Conservation (phyloP, 2,329 filamentous ascomycete genomes). For the Ceratocystis colombiana region DNA sequence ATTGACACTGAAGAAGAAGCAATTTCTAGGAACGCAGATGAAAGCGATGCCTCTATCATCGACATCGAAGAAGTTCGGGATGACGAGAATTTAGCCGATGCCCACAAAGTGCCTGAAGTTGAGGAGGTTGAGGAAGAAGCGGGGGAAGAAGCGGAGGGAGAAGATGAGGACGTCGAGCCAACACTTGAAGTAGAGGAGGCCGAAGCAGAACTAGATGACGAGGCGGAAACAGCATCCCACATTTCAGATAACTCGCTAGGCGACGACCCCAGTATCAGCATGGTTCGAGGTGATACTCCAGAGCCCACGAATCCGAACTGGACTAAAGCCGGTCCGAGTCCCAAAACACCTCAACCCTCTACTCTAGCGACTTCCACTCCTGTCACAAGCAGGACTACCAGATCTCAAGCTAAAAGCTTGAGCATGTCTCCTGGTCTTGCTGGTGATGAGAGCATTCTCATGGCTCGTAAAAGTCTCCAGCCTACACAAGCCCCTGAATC, state of each 20-base stretch:
- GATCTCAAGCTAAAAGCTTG: slow-evolving; percentile 23
- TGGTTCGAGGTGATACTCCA: slow-evolving; percentile 17
- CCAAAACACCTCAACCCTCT: slow-evolving; percentile 6
- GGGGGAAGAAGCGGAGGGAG: neutral
- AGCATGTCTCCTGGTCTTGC: slow-evolving; percentile 19
- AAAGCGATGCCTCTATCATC: neutral
- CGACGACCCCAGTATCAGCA: slow-evolving; percentile 20
- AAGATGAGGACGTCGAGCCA: neutral
- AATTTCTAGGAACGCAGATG: neutral
- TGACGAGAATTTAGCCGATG: slow-evolving; percentile 12
- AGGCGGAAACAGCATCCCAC: slow-evolving; percentile 10
- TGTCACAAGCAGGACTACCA: slow-evolving; percentile 19
- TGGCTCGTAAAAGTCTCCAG: slow-evolving; percentile 18
- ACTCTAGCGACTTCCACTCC: slow-evolving; percentile 9
- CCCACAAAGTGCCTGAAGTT: slow-evolving; percentile 3
- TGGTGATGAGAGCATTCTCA: slow-evolving; percentile 10
- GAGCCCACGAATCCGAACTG: neutral
- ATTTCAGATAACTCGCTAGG: slow-evolving; percentile 13
- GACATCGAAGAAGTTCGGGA: slow-evolving; percentile 13
- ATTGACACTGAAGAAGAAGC: neutral
- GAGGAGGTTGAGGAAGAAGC: slow-evolving; percentile 11
- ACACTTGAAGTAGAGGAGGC: neutral
- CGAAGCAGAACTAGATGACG: neutral
- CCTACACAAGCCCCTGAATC: neutral
- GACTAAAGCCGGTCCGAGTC: neutral